Conservation (phyloP, 768 basidiomycete species). For the Amyloporia xantha region DNA sequence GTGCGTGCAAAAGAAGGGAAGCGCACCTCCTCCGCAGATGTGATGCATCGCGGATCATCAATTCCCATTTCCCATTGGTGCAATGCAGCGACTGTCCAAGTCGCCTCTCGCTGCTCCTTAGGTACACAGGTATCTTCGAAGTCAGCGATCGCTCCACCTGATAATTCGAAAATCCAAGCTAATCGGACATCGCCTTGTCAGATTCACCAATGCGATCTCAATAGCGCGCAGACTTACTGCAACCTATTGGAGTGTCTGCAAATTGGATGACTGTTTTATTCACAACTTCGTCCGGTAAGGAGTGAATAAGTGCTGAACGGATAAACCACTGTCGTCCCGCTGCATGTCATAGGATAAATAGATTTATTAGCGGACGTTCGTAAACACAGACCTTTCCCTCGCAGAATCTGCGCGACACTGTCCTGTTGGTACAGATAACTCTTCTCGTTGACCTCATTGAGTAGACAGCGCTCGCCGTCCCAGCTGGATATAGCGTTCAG, state of each 20-base stretch:
- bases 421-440: slow-evolving; percentile 87
- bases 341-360: slow-evolving; percentile 23
- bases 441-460: slow-evolving; percentile 90
- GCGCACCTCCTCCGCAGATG: slow-evolving; percentile 73
- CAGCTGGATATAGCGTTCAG: slow-evolving; percentile 82
- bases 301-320: slow-evolving; percentile 76
- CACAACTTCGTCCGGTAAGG: slow-evolving; percentile 81
- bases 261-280: slow-evolving; percentile 79
- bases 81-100: slow-evolving; percentile 82
- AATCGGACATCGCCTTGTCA: neutral
- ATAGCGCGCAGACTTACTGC: slow-evolving; percentile 53
- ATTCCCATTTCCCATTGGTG: slow-evolving; percentile 90
- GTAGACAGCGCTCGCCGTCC: slow-evolving; percentile 79
- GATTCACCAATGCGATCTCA: neutral
- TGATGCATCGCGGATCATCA: slow-evolving; percentile 74
- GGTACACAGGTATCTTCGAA: slow-evolving; percentile 71
- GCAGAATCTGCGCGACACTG: slow-evolving; percentile 83
- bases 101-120: slow-evolving; percentile 68
- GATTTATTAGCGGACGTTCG: neutral
- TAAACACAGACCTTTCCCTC: slow-evolving; percentile 60
- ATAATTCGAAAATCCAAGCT: slow-evolving; percentile 93
- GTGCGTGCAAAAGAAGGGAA: neutral
- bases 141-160: slow-evolving; percentile 73
- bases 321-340: slow-evolving; percentile 89
- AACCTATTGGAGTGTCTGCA: slow-evolving; percentile 79